Percentiles rank a stretch among this genome's conserved stretches.
phyloP scores from a whole-genome alignment of 371 early-diverging fungal species.

The Umbelopsis sp. region DNA sequence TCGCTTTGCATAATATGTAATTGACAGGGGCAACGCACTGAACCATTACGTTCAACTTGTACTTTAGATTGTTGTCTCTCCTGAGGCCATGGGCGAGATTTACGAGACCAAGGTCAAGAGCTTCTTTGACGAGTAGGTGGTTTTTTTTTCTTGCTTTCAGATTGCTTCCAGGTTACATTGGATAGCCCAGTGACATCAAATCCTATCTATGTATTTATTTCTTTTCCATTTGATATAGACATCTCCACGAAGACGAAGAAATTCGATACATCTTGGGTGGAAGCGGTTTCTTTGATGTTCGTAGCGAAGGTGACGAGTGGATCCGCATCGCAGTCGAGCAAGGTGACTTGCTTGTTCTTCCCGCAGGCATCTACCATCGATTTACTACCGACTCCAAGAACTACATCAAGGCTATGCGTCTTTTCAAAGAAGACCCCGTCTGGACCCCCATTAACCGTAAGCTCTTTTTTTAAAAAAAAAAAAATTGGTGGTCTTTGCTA shows the following conservation, averaged over 20 bases:
- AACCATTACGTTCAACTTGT: not conserved
- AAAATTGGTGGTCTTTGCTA: too few species aligned
- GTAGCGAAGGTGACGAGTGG: constrained; percentile 83
- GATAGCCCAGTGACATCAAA: not conserved
- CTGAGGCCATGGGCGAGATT: constrained; percentile 70
- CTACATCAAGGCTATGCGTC: constrained; percentile 88
- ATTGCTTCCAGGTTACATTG: too few species aligned
- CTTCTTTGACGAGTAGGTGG: constrained; percentile 86
- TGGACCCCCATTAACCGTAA: constrained; percentile 94
- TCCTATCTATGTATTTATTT: too few species aligned
- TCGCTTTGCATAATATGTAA: not conserved
- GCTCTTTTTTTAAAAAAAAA: too few species aligned
- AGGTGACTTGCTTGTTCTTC: constrained; percentile 91
- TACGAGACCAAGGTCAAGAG: constrained; percentile 92
- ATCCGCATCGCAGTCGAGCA: constrained; percentile 79
- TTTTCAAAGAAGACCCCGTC: constrained; percentile 93
- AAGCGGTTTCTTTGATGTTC: constrained; percentile 88
- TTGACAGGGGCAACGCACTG: not conserved
- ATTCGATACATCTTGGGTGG: constrained; percentile 92
- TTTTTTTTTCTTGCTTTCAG: too few species aligned
- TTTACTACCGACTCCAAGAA: constrained; percentile 88
- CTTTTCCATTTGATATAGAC: constrained; percentile 43
- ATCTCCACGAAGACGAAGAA: constrained; percentile 97
- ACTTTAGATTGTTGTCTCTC: constrained; percentile 65
- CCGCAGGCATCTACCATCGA: constrained; percentile 95